Evolutionary conservation across 495 filamentous ascomycete genomes (phyloP).

Genomic region (Aspergillus indologenus): DNA sequence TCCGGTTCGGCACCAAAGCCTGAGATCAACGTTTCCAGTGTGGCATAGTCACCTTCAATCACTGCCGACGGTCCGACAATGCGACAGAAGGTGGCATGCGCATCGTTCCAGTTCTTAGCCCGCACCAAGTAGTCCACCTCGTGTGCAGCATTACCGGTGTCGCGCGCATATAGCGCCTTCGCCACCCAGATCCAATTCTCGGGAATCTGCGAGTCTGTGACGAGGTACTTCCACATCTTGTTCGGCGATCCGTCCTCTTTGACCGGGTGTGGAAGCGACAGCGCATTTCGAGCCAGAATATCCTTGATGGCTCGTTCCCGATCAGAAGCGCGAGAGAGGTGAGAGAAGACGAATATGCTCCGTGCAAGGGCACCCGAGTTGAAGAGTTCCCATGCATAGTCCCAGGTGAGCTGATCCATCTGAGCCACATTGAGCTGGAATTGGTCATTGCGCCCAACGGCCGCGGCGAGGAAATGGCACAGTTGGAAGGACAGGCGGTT

Average conservation of each 20-base stretch:
- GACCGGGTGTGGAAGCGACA: constrained; percentile 51
- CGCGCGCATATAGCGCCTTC: constrained; percentile 76
- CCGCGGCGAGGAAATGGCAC: constrained; percentile 51
- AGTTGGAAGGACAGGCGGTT: constrained; percentile 82
- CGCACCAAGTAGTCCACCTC: constrained; percentile 75
- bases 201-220: constrained; percentile 62
- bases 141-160: constrained; percentile 57
- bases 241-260: constrained; percentile 48
- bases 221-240: constrained; percentile 53
- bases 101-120: constrained; percentile 72
- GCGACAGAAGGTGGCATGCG: constrained; percentile 74
- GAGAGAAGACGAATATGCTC: constrained; percentile 71
- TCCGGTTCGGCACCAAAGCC: constrained; percentile 59
- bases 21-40: constrained; percentile 58
- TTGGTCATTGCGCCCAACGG: constrained; percentile 47
- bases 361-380: constrained; percentile 63
- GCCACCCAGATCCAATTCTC: constrained; percentile 79
- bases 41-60: constrained; percentile 70
- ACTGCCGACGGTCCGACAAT: constrained; percentile 76
- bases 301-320: constrained; percentile 66
- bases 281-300: constrained; percentile 57
- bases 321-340: constrained; percentile 61
- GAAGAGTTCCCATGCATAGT: constrained; percentile 71
- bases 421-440: constrained; percentile 36
- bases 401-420: constrained; percentile 62